These are phyloP conservation scores for Russula virescens DNA, from an alignment of 768 basidiomycete species.

Conservation along the genomic window DNA sequence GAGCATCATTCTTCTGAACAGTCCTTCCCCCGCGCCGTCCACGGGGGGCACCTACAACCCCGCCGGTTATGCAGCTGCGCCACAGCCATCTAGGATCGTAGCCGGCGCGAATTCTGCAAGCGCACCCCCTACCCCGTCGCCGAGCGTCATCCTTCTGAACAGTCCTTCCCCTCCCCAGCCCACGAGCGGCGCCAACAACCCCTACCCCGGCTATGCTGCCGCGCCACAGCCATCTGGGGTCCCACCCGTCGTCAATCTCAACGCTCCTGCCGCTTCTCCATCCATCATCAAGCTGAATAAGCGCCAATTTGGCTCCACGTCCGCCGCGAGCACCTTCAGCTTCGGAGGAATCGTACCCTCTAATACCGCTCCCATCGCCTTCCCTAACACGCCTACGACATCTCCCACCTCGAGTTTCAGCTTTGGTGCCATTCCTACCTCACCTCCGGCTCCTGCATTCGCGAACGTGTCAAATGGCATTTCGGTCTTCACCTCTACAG, in stretches of 20 bases:
- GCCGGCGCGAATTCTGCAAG: neutral
- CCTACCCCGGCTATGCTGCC: neutral
- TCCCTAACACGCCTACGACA: neutral
- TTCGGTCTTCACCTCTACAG: conserved; percentile 8
- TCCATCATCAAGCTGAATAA: conserved; percentile 16
- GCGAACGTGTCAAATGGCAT: neutral
- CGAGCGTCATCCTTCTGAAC: conserved; percentile 19
- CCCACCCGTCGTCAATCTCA: conserved; percentile 19
- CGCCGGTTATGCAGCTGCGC: neutral
- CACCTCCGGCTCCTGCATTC: neutral
- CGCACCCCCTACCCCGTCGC: neutral
- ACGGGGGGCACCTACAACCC: neutral
- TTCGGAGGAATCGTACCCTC: conserved; percentile 16
- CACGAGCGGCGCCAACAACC: neutral
- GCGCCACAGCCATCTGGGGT: neutral
- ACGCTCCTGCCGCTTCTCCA: neutral
- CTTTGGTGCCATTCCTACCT: conserved; percentile 1
- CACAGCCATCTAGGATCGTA: neutral
- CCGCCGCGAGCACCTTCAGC: conserved; percentile 4
- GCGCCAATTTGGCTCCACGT: conserved; percentile 11
- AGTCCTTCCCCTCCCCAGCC: conserved; percentile 3
- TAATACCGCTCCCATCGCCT: neutral
- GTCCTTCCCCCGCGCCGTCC: conserved; percentile 1
- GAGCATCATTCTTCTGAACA: conserved; percentile 19
- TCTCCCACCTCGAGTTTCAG: conserved; percentile 1